phyloP scores from a whole-genome alignment of 768 basidiomycete species.

The Ephemerocybe angulata region DNA sequence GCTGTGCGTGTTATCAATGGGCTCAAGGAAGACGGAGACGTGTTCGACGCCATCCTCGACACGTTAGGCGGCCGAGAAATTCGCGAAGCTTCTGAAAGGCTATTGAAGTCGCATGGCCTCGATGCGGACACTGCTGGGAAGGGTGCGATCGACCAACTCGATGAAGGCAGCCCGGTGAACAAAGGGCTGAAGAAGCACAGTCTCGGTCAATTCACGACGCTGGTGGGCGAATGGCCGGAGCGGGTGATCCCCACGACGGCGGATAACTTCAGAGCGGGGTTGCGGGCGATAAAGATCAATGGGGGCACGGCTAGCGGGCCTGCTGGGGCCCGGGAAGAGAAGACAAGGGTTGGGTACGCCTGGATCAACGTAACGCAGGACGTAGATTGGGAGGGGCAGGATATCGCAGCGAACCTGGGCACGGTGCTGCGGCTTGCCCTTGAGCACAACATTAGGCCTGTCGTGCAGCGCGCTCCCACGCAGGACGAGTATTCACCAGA shows the following conservation, averaged over 20 bases:
- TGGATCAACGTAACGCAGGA: conserved; percentile 82
- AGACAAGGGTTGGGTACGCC: conserved; percentile 59
- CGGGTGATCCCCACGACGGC: conserved; percentile 65
- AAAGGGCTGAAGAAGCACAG: conserved; percentile 17
- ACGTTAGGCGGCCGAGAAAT: conserved; percentile 77
- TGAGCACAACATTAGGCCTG: conserved; percentile 42
- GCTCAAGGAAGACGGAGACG: conserved; percentile 48
- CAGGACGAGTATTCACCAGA: not conserved
- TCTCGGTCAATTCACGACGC: conserved; percentile 67
- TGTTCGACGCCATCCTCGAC: conserved; percentile 81
- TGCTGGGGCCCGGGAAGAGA: conserved; percentile 7
- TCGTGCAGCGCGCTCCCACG: conserved; percentile 20
- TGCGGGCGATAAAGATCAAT: conserved; percentile 54
- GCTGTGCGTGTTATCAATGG: conserved; percentile 50
- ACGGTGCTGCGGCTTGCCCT: conserved; percentile 39
- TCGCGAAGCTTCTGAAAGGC: conserved; percentile 67
- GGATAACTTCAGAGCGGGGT: conserved; percentile 70
- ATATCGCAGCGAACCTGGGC: conserved; percentile 52
- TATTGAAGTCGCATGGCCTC: conserved; percentile 48
- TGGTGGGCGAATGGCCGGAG: conserved; percentile 68
- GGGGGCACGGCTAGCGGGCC: conserved; percentile 14
- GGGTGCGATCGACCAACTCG: conserved; percentile 7
- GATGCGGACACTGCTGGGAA: conserved; percentile 15
- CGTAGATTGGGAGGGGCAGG: conserved; percentile 79
- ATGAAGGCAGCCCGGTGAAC: not conserved